Base-by-base conservation (phyloP, 805 yeast genomes). In the Kodamaea hsintzibuensis region DNA sequence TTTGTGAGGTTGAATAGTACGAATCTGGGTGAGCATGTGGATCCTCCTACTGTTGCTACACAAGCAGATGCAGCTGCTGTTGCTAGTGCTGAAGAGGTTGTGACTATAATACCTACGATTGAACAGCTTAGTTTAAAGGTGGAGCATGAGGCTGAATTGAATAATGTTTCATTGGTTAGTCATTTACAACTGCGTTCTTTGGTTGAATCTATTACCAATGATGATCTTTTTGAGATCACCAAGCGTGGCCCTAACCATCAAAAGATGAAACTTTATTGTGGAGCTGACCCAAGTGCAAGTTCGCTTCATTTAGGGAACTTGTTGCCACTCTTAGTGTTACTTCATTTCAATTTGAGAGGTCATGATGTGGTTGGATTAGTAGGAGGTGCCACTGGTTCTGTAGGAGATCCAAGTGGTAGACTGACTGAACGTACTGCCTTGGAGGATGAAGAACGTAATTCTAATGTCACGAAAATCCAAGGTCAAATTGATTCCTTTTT, bases 321-420 rank as follows among this genome's bases (percentile, higher is more conserved):
- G 50, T 74, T 95, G 33, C 99, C 99, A 0, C 70, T 95, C 58
- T 83, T 95, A 86, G 82, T 90, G 1, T 71, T 93, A 45, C 73
- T 95, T 44, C 97, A 95, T 69, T 91, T 91, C 68, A 84, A 83
- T 57, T 70, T 91, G 33, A 75, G 95, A 35, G 99, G 99, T 1
- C 97, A 91, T 66, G 81, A 82, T 56, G 83, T 91, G n/a, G 83
- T 86, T 6, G 91, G 93, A 0, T 69, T 93, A 6, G 91, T 95
- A 14, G 97, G 97, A 16, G 96, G 96, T 19, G 99, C 98, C 5
- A 95, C 99, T 0, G 98, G 97, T 7, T 81, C 82, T 10, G 96
- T 95, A 1, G 99, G 99, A 7, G 99, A 95, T 68, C 99, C 99
- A 7, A 89, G 97, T 51, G 99, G 98, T 0, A 78, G 97, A 60